Percentiles rank a stretch among this genome's conserved stretches.
Conservation (phyloP, 257 asterid species). For the Phtheirospermum japonicum region DNA sequence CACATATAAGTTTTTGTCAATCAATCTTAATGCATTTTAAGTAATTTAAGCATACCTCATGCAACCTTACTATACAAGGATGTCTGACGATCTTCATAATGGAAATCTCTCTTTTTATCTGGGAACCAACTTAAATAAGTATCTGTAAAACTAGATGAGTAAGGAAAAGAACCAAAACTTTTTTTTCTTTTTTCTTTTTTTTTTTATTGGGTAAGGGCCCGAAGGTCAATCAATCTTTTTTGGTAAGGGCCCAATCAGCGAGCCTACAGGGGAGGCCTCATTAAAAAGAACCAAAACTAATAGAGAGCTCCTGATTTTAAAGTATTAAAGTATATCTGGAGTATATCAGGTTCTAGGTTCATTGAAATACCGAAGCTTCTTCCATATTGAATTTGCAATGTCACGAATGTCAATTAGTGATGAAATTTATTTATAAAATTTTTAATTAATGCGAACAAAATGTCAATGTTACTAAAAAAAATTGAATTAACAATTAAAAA, state of each 20-base stretch:
- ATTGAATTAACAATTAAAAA: too few relatives aligned
- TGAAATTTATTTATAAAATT: too few relatives aligned
- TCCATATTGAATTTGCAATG: conserved; percentile 1
- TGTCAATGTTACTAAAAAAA: too few relatives aligned
- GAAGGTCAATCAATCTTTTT: too few relatives aligned
- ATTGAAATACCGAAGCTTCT: conserved; percentile 14
- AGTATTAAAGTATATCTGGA: neutral
- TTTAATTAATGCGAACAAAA: too few relatives aligned
- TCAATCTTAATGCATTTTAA: conserved; percentile 2
- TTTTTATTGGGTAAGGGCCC: too few relatives aligned
- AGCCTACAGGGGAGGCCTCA: too few relatives aligned
- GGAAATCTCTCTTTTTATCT: conserved; percentile 90
- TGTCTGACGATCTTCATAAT: conserved; percentile 93
- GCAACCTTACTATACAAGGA: conserved; percentile 75
- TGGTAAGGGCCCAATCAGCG: too few relatives aligned
- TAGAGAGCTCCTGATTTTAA: conserved; percentile 20
- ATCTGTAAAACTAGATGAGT: conserved; percentile 15
- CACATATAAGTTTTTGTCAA: too few relatives aligned
- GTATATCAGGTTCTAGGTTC: conserved; percentile 6
- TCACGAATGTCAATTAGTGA: neutral
- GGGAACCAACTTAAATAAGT: conserved; percentile 32
- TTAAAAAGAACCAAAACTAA: conserved; percentile 11
- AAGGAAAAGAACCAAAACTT: neutral
- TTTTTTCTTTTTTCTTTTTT: too few relatives aligned
- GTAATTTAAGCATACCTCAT: conserved; percentile 57